Base-by-base conservation (phyloP, 2,329 filamentous ascomycete species). In the Penicillium sp. region DNA sequence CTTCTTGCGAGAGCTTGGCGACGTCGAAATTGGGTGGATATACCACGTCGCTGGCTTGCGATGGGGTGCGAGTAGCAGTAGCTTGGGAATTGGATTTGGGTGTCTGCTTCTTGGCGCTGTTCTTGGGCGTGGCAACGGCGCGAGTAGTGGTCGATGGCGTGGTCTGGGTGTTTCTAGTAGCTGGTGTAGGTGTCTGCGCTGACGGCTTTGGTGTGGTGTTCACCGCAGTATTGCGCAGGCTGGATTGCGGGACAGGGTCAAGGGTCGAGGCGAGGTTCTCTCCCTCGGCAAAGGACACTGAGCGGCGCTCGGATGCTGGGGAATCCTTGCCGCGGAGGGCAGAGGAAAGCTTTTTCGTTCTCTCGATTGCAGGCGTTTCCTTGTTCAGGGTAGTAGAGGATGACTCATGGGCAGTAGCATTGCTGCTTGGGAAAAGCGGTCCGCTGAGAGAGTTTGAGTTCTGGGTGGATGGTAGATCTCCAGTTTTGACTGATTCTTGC, bases 221-320 rank as follows among this genome's bases (percentile, higher is more conserved):
- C 1, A 19, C 29, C 10, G 37, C 4, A 16, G 29, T 8, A 4
- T 19, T 28, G 14, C 37, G 37, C 7, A 22, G 44, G 2, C 37
- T 47, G 9, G 44, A 41, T 14, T 22, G 37, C 13, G 22, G 28
- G 13, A 13, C 22, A 2, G 22, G 4, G 8, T 47, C 30, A 6
- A n/a, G 14, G 27, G 25, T 43, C 10, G 38, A 43, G 11, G 54
- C 18, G 33, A 55, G 22, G 4, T 61, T 54, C 10, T 57, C 57
- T 9, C 46, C 53, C 8, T 62, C 62, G 4, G 47, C 55, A 41
- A 65, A 65, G 13, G 64, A 66, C 27, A 65, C 61, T 3, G 63
- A 65, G 18, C 61, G 61, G 9, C 55, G 51, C 41, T 55, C 50
- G 3, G 59, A 53, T 14, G 46, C 41, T 1, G 56, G 53, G 1